These are phyloP conservation scores for Murraya koenigii DNA, from an alignment of 345 rosid species.

Conservation along the genomic window DNA sequence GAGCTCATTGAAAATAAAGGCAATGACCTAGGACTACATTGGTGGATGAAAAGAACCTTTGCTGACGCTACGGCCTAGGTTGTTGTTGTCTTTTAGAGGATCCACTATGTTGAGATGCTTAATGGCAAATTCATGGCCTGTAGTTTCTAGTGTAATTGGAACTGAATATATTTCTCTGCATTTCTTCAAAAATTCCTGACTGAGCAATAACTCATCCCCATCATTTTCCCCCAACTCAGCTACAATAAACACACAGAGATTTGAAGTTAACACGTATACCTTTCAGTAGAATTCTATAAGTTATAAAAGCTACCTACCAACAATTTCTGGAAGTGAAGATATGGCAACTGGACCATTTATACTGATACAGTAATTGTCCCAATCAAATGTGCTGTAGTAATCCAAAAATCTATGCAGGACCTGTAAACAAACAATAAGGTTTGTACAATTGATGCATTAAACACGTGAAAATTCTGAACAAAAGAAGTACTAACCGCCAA, in stretches of 20 bases:
- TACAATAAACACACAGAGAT: slow-evolving; percentile 20
- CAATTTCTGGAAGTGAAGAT: slow-evolving; percentile 49
- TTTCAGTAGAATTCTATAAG: not conserved
- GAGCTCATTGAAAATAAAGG: not conserved
- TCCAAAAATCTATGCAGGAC: slow-evolving; percentile 70
- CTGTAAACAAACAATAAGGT: slow-evolving; percentile 31
- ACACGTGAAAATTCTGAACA: not conserved
- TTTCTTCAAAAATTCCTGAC: slow-evolving; percentile 50
- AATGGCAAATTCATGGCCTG: slow-evolving; percentile 41
- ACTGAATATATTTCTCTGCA: slow-evolving; percentile 47
- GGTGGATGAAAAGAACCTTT: slow-evolving; percentile 38
- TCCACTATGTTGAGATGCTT: slow-evolving; percentile 79
- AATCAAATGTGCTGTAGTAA: slow-evolving; percentile 78
- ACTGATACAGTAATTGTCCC: slow-evolving; percentile 63
- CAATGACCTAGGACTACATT: slow-evolving; percentile 5
- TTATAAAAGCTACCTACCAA: slow-evolving; percentile 41
- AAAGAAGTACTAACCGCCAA: slow-evolving; percentile 51
- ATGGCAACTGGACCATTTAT: slow-evolving; percentile 61
- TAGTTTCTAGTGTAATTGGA: slow-evolving; percentile 38
- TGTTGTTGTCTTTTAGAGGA: slow-evolving; percentile 78
- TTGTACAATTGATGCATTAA: not conserved
- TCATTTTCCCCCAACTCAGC: slow-evolving; percentile 35
- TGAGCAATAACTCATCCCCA: slow-evolving; percentile 46
- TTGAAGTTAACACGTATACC: not conserved
- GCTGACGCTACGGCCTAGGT: slow-evolving; percentile 88